Evolutionary conservation across 495 filamentous ascomycete genomes (phyloP).

Genomic region (Hypoxylon trugodes): DNA sequence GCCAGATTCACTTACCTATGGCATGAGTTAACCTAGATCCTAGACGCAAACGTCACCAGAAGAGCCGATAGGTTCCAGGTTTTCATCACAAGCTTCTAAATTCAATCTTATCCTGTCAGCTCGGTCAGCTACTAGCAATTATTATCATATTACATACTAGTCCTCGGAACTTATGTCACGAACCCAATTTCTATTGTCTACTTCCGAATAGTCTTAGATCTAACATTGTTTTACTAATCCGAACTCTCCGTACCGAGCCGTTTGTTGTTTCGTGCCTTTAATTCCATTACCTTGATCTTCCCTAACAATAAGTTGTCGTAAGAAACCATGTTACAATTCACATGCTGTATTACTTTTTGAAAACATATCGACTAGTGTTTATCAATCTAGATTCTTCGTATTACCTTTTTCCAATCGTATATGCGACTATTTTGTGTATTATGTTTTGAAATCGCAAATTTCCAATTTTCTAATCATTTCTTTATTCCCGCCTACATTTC

Average conservation of each 20-base stretch:
- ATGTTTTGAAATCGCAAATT: conserved; percentile 10
- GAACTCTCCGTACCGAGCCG: conserved; percentile 18
- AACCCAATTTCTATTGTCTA: conserved; percentile 20
- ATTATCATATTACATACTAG: conserved; percentile 21
- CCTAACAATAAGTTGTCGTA: conserved; percentile 1
- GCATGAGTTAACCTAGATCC: too few relatives aligned
- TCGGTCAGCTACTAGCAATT: conserved; percentile 23
- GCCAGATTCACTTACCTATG: conserved; percentile 16
- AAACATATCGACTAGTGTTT: not conserved
- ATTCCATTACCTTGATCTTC: conserved; percentile 15
- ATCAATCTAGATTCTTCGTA: not conserved
- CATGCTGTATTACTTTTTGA: conserved; percentile 11
- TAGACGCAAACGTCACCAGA: conserved; percentile 37
- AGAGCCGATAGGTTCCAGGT: conserved; percentile 33
- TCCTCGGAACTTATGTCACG: conserved; percentile 29
- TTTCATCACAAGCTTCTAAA: conserved; percentile 29
- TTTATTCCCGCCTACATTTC: not conserved
- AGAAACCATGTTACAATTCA: conserved; percentile 28
- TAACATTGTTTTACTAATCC: conserved; percentile 20
- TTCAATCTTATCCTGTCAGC: conserved; percentile 29
- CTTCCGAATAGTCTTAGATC: conserved; percentile 15
- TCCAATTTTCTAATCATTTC: too few relatives aligned
- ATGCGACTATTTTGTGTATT: not conserved
- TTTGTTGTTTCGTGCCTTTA: not conserved
- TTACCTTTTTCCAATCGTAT: not conserved